Percentiles rank a stretch among this genome's conserved stretches.
Evolutionary conservation across 257 asterid genomes (phyloP).

Genomic region (Gentiana dahurica): DNA sequence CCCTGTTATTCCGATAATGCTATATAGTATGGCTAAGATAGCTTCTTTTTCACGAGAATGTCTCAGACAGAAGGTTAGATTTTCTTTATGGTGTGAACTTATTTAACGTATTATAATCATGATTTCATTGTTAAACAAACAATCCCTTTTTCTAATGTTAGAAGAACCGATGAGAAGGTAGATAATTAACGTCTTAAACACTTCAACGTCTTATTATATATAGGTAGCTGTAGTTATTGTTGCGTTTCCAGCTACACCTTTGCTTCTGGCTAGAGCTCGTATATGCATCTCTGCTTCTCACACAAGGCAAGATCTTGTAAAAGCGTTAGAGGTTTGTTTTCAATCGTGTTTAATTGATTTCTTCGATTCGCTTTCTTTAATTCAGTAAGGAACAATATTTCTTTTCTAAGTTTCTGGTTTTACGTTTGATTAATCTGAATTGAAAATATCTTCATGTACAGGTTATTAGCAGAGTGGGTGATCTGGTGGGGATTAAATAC

Average conservation of each 20-base stretch:
- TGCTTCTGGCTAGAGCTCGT: conserved; percentile 89
- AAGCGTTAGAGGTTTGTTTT: conserved; percentile 62
- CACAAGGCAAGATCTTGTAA: conserved; percentile 76
- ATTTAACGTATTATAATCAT: not conserved
- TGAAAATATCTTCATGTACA: conserved; percentile 9
- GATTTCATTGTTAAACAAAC: not conserved
- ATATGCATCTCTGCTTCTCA: conserved; percentile 91
- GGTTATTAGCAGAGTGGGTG: conserved; percentile 73
- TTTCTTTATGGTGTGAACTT: conserved; percentile 4
- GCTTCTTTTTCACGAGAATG: conserved; percentile 95
- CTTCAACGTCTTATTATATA: not conserved
- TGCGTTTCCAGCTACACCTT: conserved; percentile 94
- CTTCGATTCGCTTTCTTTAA: too few species aligned
- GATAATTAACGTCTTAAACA: too few species aligned
- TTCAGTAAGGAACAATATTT: too few species aligned
- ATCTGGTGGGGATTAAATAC: conserved; percentile 67
- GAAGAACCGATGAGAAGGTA: not conserved
- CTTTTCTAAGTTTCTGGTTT: not conserved
- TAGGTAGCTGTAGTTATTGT: conserved; percentile 91
- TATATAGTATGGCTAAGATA: conserved; percentile 87
- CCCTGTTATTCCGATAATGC: conserved; percentile 95
- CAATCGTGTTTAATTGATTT: not conserved
- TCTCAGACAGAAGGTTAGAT: conserved; percentile 59
- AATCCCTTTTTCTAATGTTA: too few species aligned
- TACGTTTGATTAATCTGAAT: not conserved